phyloP scores from a whole-genome alignment of 352 stramenopile species.

The Phytophthora citricola region DNA sequence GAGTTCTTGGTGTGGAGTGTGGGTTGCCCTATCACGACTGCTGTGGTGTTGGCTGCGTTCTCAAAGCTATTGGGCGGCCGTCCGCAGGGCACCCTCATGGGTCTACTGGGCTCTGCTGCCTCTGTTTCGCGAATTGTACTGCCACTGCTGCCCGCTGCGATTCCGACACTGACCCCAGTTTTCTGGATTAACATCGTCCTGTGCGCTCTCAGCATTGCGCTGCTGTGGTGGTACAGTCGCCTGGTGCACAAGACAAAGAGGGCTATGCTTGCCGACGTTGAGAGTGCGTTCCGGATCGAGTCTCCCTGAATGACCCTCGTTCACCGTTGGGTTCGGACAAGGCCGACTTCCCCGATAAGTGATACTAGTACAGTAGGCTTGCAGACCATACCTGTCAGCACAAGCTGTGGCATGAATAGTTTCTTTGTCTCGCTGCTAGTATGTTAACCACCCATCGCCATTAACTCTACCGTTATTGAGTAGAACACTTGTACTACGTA shows the following conservation, averaged over 20 bases:
- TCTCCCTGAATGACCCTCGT: conserved; percentile 36
- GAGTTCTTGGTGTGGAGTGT: conserved; percentile 80
- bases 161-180: conserved; percentile 67
- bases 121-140: conserved; percentile 78
- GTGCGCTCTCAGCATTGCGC: conserved; percentile 55
- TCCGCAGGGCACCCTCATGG: conserved; percentile 81
- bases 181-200: conserved; percentile 79
- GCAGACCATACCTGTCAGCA: neutral
- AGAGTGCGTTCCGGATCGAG: conserved; percentile 35
- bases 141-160: conserved; percentile 63
- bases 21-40: conserved; percentile 72
- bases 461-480: neutral
- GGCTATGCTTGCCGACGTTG: conserved; percentile 47
- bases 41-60: conserved; percentile 70
- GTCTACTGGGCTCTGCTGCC: conserved; percentile 64
- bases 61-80: conserved; percentile 71
- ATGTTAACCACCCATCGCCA: conserved; percentile 6
- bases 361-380: neutral
- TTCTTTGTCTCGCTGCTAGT: neutral
- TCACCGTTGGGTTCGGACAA: conserved; percentile 52
- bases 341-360: conserved; percentile 33
- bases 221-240: conserved; percentile 66
- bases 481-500: conserved; percentile 1
- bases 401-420: conserved; percentile 4
- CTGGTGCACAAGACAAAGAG: conserved; percentile 56